These are phyloP conservation scores for Meyerozyma athensensis DNA, from an alignment of 1,139 yeast genomes.

Conservation along the genomic window DNA sequence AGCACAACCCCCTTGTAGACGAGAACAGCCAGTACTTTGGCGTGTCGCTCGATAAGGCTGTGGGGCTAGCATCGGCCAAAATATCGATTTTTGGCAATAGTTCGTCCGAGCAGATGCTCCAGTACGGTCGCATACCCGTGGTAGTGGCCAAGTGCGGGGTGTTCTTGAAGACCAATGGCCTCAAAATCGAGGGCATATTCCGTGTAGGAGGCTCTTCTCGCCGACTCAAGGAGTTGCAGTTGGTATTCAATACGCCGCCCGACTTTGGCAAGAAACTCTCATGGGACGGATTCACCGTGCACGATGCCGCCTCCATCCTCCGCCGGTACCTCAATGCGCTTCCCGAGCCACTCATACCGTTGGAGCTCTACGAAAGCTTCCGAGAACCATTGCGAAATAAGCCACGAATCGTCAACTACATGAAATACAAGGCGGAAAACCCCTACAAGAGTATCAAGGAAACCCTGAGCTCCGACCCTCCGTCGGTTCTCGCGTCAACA, in stretches of 20 bases:
- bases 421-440: conserved; percentile 50
- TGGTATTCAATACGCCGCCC: conserved; percentile 80
- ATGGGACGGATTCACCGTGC: conserved; percentile 96
- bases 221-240: conserved; percentile 81
- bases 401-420: conserved; percentile 56
- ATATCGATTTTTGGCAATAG: conserved; percentile 57
- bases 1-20: conserved; percentile 38
- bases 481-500: conserved; percentile 3
- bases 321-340: conserved; percentile 81
- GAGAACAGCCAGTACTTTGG: conserved; percentile 71
- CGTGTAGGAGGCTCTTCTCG: conserved; percentile 91
- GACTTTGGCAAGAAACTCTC: conserved; percentile 79
- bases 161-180: conserved; percentile 70
- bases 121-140: conserved; percentile 77
- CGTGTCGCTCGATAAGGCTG: conserved; percentile 68
- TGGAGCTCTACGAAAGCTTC: conserved; percentile 70
- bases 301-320: conserved; percentile 90
- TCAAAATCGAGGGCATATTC: conserved; percentile 84
- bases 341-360: conserved; percentile 89
- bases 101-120: conserved; percentile 46
- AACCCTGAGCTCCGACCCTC: conserved; percentile 5
- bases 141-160: conserved; percentile 97
- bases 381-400: conserved; percentile 69
- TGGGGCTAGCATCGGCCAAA: conserved; percentile 69
- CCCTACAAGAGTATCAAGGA: conserved; percentile 21